A percentile compares a stretch with the other conserved stretches of the same genome.
Evolutionary conservation across 345 rosid genomes (phyloP).

Genomic region (Anastatica hierochuntica): DNA sequence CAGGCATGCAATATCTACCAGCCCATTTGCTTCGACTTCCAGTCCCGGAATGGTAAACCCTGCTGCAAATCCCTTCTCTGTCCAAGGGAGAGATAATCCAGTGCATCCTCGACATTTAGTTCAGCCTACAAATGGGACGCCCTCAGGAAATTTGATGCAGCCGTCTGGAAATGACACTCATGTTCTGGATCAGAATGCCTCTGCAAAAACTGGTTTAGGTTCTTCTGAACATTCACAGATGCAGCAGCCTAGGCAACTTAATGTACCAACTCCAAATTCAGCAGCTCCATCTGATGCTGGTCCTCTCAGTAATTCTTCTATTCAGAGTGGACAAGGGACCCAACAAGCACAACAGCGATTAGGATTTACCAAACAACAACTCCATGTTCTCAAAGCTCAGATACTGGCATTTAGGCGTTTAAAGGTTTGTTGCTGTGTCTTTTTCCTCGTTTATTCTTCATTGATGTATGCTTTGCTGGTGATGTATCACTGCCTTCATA

Average conservation of each 20-base stretch:
- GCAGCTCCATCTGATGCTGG: slow-evolving; percentile 45
- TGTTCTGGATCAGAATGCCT: slow-evolving; percentile 43
- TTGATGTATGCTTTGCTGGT: slow-evolving; percentile 2
- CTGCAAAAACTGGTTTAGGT: slow-evolving; percentile 37
- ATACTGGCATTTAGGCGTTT: slow-evolving; percentile 91
- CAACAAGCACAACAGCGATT: slow-evolving; percentile 44
- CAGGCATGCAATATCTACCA: slow-evolving; percentile 37
- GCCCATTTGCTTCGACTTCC: slow-evolving; percentile 50
- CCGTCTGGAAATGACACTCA: slow-evolving; percentile 43
- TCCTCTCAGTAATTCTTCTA: slow-evolving; percentile 27
- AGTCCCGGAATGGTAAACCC: slow-evolving; percentile 37
- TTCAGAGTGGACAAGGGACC: slow-evolving; percentile 46
- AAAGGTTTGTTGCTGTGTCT: slow-evolving; percentile 45
- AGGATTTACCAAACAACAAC: slow-evolving; percentile 89
- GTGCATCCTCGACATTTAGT: slow-evolving; percentile 42
- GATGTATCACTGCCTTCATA: neutral
- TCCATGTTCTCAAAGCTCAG: slow-evolving; percentile 97
- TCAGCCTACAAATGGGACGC: slow-evolving; percentile 55
- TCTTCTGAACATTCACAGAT: slow-evolving; percentile 48
- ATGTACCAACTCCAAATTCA: slow-evolving; percentile 48
- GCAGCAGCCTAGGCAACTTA: slow-evolving; percentile 58
- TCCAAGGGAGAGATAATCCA: slow-evolving; percentile 62
- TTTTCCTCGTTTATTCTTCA: neutral
- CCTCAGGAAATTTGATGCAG: slow-evolving; percentile 60
- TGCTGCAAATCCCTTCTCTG: slow-evolving; percentile 47